phyloP scores from a whole-genome alignment of 805 yeast species.

The Wickerhamiella shivajii region DNA sequence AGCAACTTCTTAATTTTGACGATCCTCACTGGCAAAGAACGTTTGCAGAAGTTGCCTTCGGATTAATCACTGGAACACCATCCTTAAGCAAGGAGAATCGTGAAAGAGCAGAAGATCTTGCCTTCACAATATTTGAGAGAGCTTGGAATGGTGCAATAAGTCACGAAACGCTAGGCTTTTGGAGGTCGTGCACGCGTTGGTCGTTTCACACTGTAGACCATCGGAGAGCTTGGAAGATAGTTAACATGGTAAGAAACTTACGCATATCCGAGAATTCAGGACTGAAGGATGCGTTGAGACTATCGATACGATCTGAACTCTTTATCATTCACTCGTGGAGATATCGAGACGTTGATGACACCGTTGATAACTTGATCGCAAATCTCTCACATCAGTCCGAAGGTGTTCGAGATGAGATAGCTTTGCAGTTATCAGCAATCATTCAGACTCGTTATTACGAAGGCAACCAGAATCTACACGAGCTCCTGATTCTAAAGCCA shows the following conservation, averaged over 20 bases:
- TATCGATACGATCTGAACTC: constrained; percentile 39
- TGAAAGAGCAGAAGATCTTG: neutral
- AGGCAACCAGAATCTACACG: too few relatives aligned
- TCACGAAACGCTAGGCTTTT: constrained; percentile 57
- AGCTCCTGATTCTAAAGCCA: too few relatives aligned
- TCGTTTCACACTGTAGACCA: constrained; percentile 39
- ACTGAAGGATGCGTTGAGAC: constrained; percentile 45
- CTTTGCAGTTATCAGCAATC: constrained; percentile 39
- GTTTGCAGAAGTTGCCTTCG: constrained; percentile 40
- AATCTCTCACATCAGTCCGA: constrained; percentile 52
- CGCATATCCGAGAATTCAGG: constrained; percentile 43
- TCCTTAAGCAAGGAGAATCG: neutral
- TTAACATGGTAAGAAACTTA: constrained; percentile 33
- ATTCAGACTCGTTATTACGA: constrained; percentile 32
- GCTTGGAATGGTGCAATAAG: constrained; percentile 26
- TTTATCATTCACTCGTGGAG: constrained; percentile 41
- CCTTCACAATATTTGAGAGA: neutral
- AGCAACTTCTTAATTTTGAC: constrained; percentile 37
- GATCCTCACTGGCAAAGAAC: constrained; percentile 70
- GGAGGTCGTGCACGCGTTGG: constrained; percentile 71
- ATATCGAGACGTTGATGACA: constrained; percentile 34
- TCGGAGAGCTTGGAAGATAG: constrained; percentile 47
- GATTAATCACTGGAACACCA: neutral
- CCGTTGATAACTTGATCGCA: constrained; percentile 32
- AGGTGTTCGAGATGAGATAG: constrained; percentile 54